Evolutionary conservation across 78 protist species (phyloP), one percentile per base, ranked within the genome.

Genomic region (Protostelium mycophagum): DNA sequence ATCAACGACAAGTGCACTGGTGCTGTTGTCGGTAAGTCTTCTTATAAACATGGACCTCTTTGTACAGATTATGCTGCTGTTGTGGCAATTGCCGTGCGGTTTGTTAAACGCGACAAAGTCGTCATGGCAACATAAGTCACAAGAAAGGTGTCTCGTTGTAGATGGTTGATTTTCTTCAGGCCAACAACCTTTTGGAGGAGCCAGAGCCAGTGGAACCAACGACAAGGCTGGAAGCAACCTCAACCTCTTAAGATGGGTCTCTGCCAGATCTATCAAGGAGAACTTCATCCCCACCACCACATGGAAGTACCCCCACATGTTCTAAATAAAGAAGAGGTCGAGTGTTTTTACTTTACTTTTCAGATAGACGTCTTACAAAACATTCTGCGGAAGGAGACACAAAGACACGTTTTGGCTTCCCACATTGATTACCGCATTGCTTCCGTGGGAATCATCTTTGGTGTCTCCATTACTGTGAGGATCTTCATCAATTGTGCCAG

Each of bases 1-100:
- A 95, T 98, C 91, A 98, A 98, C 90, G 98, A 96, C 94, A 97
- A 97, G 95, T 91, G 94, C 88, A 98, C 99, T 28, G 99, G 99
- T 37, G 97, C 99, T 23, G 98, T 98, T 28, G 99, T 98, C 36
- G 99, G 99, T 31, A 16, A 51, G 73, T 51, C 73, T 51, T 16
- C 73, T 51, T 51, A n/a, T n/a, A n/a, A n/a, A n/a, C n/a, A n/a
- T n/a, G n/a, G n/a, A n/a, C n/a, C n/a, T n/a, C n/a, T n/a, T n/a
- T n/a, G n/a, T n/a, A n/a, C n/a, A n/a, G n/a, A n/a, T n/a, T n/a
- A n/a, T n/a, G n/a, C n/a, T n/a, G n/a, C n/a, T n/a, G n/a, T n/a
- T n/a, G n/a, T n/a, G n/a, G n/a, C 97, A 94, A 83, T 96, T 92
- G 88, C 95, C 97, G 38, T 96, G 94, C 89, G 97, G n/a, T 93